Percentiles rank a stretch among this genome's conserved stretches.
phyloP scores from a whole-genome alignment of 768 basidiomycete genomes.

The Xerocomellus intermedius region DNA sequence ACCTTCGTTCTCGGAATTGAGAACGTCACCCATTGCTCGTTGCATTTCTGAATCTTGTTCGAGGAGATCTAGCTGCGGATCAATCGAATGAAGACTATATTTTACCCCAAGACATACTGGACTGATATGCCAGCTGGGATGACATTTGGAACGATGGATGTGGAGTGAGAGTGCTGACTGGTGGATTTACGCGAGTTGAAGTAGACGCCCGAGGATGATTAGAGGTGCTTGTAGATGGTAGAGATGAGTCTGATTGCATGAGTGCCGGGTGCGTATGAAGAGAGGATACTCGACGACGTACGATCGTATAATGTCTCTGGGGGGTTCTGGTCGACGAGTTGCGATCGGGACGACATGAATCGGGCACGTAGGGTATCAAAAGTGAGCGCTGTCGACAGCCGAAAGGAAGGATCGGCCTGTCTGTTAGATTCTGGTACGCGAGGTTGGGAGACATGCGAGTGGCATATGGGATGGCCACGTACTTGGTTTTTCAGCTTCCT shows the following conservation, averaged over 20 bases:
- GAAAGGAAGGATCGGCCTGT: conserved; percentile 38
- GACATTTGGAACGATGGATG: conserved; percentile 54
- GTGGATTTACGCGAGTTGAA: conserved; percentile 41
- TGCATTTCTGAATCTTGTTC: conserved; percentile 76
- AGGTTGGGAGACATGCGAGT: conserved; percentile 3
- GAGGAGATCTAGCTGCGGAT: conserved; percentile 49
- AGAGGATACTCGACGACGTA: conserved; percentile 24
- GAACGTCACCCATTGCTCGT: conserved; percentile 53
- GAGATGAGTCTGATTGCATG: conserved; percentile 12
- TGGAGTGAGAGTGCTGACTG: conserved; percentile 55
- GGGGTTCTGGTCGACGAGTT: conserved; percentile 36
- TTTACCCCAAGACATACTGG: conserved; percentile 43
- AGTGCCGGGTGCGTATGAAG: neutral
- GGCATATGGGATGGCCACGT: conserved; percentile 26
- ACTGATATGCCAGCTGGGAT: conserved; percentile 47
- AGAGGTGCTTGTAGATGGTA: conserved; percentile 15
- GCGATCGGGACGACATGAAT: conserved; percentile 38
- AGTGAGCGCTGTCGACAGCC: conserved; percentile 44
- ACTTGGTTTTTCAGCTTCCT: conserved; percentile 61
- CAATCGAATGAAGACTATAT: neutral
- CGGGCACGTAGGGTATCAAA: conserved; percentile 49
- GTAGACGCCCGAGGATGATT: conserved; percentile 27
- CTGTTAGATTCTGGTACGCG: conserved; percentile 20
- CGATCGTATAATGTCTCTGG: conserved; percentile 36
- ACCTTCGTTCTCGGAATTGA: conserved; percentile 49